A percentile compares a stretch with the other conserved stretches of the same genome.
phyloP scores from a whole-genome alignment of 257 asterid species.

The Fraxinus anomala region DNA sequence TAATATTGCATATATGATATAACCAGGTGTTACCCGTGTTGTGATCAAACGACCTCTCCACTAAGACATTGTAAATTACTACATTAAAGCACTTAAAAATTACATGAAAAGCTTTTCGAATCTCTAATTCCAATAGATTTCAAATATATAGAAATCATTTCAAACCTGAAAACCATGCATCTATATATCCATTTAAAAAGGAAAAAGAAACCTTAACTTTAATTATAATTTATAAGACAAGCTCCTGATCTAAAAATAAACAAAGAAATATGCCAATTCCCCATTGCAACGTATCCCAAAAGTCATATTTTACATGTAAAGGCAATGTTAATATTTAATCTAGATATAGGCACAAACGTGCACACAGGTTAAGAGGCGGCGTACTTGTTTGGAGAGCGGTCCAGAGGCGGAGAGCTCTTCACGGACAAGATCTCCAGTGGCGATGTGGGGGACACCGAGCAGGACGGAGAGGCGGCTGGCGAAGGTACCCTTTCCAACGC shows the following conservation, averaged over 20 bases:
- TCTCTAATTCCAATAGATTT: not conserved
- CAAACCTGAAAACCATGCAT: not conserved
- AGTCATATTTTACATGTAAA: not conserved
- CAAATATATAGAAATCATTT: not conserved
- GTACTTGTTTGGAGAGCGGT: slow-evolving; percentile 68
- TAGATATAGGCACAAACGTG: not conserved
- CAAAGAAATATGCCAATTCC: not conserved
- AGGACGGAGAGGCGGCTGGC: slow-evolving; percentile 86
- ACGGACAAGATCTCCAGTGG: slow-evolving; percentile 99
- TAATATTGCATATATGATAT: not conserved
- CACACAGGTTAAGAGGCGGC: not conserved
- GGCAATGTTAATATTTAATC: not conserved
- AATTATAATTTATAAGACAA: not conserved
- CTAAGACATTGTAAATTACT: not conserved
- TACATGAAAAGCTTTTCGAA: not conserved
- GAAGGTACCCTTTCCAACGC: slow-evolving; percentile 97
- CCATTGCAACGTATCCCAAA: not conserved
- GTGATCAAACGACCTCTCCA: not conserved
- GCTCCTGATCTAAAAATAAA: not conserved
- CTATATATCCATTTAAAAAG: not conserved
- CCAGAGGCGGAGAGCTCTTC: slow-evolving; percentile 78
- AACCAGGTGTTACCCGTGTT: not conserved
- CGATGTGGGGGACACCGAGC: slow-evolving; percentile 93
- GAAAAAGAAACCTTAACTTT: not conserved
- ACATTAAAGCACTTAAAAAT: not conserved